Evolutionary conservation across 352 stramenopile species (phyloP).

Genomic region (Phytophthora chlamydospora): DNA sequence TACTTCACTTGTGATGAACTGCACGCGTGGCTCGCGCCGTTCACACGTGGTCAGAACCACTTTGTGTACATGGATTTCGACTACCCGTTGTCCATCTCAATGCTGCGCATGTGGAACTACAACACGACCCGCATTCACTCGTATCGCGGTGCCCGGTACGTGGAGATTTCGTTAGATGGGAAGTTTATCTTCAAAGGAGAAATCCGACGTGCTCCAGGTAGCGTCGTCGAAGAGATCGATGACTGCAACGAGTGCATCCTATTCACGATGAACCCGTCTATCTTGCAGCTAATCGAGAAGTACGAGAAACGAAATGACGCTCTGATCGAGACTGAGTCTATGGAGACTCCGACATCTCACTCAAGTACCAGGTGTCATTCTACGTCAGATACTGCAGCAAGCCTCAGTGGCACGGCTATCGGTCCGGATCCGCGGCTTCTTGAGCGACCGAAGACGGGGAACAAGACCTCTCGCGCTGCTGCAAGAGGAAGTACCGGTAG

Average conservation of each 20-base stretch:
- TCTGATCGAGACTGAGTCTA: background rate
- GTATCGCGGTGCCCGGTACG: slow-evolving; percentile 67
- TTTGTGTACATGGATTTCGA: slow-evolving; percentile 85
- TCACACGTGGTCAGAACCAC: slow-evolving; percentile 75
- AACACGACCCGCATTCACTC: slow-evolving; percentile 84
- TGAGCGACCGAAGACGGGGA: slow-evolving; percentile 65
- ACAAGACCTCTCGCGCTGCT: slow-evolving; percentile 38
- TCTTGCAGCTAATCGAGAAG: slow-evolving; percentile 83
- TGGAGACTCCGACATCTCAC: background rate
- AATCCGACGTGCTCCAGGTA: slow-evolving; percentile 72
- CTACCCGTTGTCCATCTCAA: slow-evolving; percentile 73
- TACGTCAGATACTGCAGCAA: background rate
- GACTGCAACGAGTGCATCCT: slow-evolving; percentile 82
- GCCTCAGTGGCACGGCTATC: background rate
- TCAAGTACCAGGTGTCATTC: background rate
- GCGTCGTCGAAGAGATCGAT: slow-evolving; percentile 61
- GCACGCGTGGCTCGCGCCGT: slow-evolving; percentile 90
- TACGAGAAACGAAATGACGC: slow-evolving; percentile 60
- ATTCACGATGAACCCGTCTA: slow-evolving; percentile 80
- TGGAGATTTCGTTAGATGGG: slow-evolving; percentile 68
- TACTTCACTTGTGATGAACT: slow-evolving; percentile 89
- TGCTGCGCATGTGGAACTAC: slow-evolving; percentile 92
- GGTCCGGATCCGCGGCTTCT: slow-evolving; percentile 25
- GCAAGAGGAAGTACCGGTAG: slow-evolving; percentile 21
- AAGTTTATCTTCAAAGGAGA: slow-evolving; percentile 84